Evolutionary conservation across 1,284 basidiomycete species (phyloP).

Genomic region (Sporisorium exsertum): DNA sequence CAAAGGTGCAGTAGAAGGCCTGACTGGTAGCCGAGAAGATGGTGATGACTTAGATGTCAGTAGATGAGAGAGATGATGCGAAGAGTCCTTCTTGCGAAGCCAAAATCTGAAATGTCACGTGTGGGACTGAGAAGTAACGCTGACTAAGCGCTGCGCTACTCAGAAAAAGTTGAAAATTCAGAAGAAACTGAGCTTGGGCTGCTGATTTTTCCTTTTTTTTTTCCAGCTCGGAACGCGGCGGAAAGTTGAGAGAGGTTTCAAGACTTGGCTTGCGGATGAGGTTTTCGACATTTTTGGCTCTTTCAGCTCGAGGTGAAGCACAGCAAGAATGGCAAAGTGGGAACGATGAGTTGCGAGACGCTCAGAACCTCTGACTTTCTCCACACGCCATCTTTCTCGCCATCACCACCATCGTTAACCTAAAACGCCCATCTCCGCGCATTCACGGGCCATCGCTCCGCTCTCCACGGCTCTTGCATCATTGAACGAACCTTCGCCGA

Average conservation of each 20-base stretch:
- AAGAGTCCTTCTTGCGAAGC: constrained; percentile 1
- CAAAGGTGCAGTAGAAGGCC: neutral
- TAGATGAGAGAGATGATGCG: neutral
- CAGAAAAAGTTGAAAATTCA: constrained; percentile 30
- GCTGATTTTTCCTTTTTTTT: neutral
- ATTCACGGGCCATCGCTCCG: neutral
- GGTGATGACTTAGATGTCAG: neutral
- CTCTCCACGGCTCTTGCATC: neutral
- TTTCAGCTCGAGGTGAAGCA: no score
- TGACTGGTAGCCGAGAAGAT: neutral
- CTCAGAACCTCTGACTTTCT: no score
- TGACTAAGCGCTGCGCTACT: constrained; percentile 15
- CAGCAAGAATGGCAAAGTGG: constrained; percentile 18
- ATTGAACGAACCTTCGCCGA: neutral
- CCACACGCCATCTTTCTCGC: constrained; percentile 1
- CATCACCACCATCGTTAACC: neutral
- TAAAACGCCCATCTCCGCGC: neutral
- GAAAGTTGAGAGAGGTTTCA: constrained; percentile 9
- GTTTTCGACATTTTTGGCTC: constrained; percentile 12
- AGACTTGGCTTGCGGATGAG: constrained; percentile 11
- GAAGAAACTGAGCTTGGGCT: constrained; percentile 27
- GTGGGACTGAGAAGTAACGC: neutral
- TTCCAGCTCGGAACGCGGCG: constrained; percentile 34
- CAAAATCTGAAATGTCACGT: constrained; percentile 38
- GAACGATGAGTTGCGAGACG: neutral